phyloP scores from a whole-genome alignment of 164 flowering plant genomes.

The Macadamia tetraphylla region DNA sequence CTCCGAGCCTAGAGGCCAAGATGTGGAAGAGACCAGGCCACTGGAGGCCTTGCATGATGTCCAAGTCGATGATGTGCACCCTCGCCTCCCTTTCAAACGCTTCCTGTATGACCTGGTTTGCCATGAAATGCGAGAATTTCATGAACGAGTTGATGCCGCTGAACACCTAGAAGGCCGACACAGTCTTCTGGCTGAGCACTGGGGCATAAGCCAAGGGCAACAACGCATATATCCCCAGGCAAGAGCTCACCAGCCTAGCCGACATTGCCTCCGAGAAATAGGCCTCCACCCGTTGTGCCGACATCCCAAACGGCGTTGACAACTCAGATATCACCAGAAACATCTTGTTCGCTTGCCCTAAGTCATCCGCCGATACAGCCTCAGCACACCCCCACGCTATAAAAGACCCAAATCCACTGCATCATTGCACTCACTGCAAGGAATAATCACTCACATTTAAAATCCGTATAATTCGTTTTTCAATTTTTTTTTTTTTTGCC shows the following conservation, averaged over 20 bases:
- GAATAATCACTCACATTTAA: no score
- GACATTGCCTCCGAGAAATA: conserved; percentile 99
- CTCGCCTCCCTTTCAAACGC: conserved; percentile 92
- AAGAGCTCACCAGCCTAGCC: conserved; percentile 68
- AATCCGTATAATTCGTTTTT: no score
- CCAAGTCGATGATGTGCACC: conserved; percentile 92
- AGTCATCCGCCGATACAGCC: conserved; percentile 72
- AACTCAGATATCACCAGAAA: conserved; percentile 79
- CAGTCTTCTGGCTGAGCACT: conserved; percentile 54
- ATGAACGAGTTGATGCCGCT: conserved; percentile 94
- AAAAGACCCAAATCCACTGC: no score
- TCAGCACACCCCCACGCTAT: conserved; percentile 94
- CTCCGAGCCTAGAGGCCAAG: conserved; percentile 84
- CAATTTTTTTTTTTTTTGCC: no score
- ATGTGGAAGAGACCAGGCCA: conserved; percentile 91
- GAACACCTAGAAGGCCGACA: conserved; percentile 87
- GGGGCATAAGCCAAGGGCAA: conserved; percentile 34
- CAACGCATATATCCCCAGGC: conserved; percentile 63
- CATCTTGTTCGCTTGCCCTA: conserved; percentile 76
- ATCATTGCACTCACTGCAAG: no score
- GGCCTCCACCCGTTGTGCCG: conserved; percentile 93
- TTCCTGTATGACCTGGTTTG: conserved; percentile 92
- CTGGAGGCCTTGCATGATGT: conserved; percentile 99
- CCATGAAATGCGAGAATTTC: conserved; percentile 96
- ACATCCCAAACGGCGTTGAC: conserved; percentile 87